A percentile compares a stretch with the other conserved stretches of the same genome.
Conservation (phyloP, 2,329 filamentous ascomycete genomes). For the Trichoderma semiorbis region DNA sequence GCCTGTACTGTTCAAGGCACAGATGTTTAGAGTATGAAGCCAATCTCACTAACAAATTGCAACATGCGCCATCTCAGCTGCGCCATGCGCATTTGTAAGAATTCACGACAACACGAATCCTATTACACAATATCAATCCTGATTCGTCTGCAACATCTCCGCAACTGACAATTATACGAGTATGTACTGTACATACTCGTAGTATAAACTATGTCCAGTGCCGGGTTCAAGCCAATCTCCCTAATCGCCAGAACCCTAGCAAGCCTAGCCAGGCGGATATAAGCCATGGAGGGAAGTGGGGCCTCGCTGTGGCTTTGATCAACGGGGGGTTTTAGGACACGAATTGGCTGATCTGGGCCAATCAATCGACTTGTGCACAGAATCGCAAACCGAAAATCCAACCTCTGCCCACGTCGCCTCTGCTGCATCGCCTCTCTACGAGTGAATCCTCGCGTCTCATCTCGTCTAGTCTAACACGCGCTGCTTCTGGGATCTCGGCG, state of each 20-base stretch:
- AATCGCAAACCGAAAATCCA: conserved; percentile 11
- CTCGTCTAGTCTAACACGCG: neutral
- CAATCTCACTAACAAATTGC: neutral
- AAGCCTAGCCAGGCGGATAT: neutral
- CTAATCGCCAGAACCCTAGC: neutral
- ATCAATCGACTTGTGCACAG: conserved; percentile 11
- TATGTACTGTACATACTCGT: neutral
- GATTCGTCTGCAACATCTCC: neutral
- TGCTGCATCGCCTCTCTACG: neutral
- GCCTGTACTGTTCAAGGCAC: no score
- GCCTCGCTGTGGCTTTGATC: conserved; percentile 4
- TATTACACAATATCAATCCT: neutral
- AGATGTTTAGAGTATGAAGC: neutral
- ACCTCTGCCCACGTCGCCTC: conserved; percentile 11
- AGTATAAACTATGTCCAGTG: neutral
- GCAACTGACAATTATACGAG: neutral
- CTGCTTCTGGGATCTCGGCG: neutral
- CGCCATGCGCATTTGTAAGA: neutral
- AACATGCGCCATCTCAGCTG: neutral
- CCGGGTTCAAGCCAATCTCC: neutral
- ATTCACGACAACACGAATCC: neutral
- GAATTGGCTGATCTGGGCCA: conserved; percentile 18
- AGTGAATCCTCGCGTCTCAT: neutral
- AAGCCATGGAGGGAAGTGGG: neutral
- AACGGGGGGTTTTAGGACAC: conserved; percentile 4